These are phyloP conservation scores for Cryphonectria naterciae DNA, from an alignment of 2,329 filamentous ascomycete genomes.

Conservation along the genomic window DNA sequence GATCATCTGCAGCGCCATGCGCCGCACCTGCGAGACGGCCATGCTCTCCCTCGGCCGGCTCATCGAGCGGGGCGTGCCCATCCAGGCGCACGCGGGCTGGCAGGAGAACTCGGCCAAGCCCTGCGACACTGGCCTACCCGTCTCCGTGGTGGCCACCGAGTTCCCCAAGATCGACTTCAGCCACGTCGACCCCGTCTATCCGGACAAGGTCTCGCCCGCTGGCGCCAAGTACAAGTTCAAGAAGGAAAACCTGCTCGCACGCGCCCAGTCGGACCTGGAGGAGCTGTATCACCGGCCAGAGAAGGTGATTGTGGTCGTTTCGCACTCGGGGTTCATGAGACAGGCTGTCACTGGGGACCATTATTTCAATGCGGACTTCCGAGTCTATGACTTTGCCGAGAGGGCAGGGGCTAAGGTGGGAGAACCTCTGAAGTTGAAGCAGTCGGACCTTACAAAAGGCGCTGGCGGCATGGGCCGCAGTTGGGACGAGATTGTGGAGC, in stretches of 20 bases:
- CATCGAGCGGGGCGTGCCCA: constrained; percentile 55
- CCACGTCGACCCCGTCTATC: constrained; percentile 61
- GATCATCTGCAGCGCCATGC: constrained; percentile 68
- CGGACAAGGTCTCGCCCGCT: constrained; percentile 60
- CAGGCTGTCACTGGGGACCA: constrained; percentile 57
- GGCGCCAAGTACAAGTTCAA: constrained; percentile 57
- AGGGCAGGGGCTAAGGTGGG: constrained; percentile 34
- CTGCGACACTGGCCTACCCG: constrained; percentile 63
- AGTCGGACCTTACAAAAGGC: constrained; percentile 53
- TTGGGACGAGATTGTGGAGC: constrained; percentile 39
- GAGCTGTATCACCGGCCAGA: constrained; percentile 58
- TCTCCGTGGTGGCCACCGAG: constrained; percentile 47
- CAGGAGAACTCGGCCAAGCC: constrained; percentile 63
- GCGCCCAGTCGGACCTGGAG: constrained; percentile 56
- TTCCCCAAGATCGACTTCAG: constrained; percentile 64
- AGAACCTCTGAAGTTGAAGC: constrained; percentile 41
- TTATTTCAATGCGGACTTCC: constrained; percentile 67
- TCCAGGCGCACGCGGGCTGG: constrained; percentile 65
- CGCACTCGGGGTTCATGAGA: constrained; percentile 67
- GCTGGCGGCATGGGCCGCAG: constrained; percentile 58
- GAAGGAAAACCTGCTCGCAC: constrained; percentile 54
- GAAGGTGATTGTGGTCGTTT: constrained; percentile 66
- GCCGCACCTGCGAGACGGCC: constrained; percentile 67
- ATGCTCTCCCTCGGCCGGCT: constrained; percentile 59
- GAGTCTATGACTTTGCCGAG: constrained; percentile 60